Conservation (phyloP, 2,329 filamentous ascomycete genomes). For the Verticillium isaacii region DNA sequence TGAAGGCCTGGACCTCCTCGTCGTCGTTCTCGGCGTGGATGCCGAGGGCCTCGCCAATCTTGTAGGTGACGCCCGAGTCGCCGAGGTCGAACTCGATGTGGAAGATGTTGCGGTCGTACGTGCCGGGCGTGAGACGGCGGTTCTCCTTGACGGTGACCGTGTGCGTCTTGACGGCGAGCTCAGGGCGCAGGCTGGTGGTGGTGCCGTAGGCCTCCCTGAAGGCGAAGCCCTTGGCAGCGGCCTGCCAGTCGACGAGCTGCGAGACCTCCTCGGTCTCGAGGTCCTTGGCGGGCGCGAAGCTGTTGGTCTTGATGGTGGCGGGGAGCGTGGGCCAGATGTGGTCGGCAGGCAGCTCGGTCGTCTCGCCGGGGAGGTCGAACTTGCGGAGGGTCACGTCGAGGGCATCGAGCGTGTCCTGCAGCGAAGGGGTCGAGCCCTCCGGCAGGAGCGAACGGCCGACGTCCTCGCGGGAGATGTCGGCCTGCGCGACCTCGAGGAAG, state of each 20-base stretch:
- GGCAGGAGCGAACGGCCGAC: constrained; percentile 59
- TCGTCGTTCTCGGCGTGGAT: constrained; percentile 94
- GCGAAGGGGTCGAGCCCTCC: constrained; percentile 44
- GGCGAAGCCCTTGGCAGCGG: constrained; percentile 77
- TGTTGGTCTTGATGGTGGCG: constrained; percentile 66
- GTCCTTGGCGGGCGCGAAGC: constrained; percentile 78
- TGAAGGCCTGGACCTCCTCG: constrained; percentile 74
- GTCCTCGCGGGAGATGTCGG: constrained; percentile 57
- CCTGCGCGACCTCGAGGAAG: constrained; percentile 73
- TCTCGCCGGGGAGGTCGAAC: constrained; percentile 73
- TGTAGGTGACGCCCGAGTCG: constrained; percentile 84
- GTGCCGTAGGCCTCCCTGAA: constrained; percentile 95
- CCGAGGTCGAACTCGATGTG: constrained; percentile 98
- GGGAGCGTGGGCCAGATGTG: constrained; percentile 48
- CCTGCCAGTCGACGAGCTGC: constrained; percentile 70
- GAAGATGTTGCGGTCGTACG: constrained; percentile 98
- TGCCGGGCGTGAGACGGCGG: constrained; percentile 78
- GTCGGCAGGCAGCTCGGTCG: constrained; percentile 67
- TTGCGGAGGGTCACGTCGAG: constrained; percentile 67
- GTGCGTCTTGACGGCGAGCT: constrained; percentile 78
- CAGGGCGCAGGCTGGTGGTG: constrained; percentile 69
- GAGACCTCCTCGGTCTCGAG: constrained; percentile 63
- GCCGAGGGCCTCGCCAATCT: constrained; percentile 94
- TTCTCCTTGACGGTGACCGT: constrained; percentile 93
- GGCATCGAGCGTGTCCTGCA: constrained; percentile 58